These are phyloP conservation scores for Trypanosoma melophagium DNA, from an alignment of 208 protist genomes.

Conservation along the genomic window DNA sequence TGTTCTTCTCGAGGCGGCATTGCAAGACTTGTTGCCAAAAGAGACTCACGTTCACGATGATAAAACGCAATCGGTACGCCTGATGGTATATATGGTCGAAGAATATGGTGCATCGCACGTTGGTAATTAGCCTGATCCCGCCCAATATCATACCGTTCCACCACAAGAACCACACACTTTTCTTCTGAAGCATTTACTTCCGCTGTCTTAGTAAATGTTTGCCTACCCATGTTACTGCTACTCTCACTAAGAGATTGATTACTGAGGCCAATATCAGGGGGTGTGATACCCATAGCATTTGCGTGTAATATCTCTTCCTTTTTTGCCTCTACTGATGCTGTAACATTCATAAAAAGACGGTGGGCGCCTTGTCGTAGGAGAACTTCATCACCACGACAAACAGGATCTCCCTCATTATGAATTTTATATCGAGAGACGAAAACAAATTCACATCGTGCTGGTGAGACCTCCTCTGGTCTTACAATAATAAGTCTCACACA, in stretches of 20 bases:
- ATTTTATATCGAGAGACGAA: conserved; percentile 80
- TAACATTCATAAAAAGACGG: conserved; percentile 71
- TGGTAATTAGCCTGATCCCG: conserved; percentile 53
- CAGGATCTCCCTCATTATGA: conserved; percentile 62
- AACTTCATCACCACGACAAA: conserved; percentile 62
- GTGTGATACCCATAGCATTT: neutral
- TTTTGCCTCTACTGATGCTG: conserved; percentile 25
- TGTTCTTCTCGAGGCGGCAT: conserved; percentile 22
- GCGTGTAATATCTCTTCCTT: neutral
- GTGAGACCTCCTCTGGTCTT: conserved; percentile 32
- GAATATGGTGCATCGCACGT: conserved; percentile 52
- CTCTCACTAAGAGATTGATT: too few species aligned
- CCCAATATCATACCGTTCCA: conserved; percentile 71
- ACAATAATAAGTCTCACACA: conserved; percentile 67
- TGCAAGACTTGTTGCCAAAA: conserved; percentile 63
- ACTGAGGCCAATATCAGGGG: conserved; percentile 20
- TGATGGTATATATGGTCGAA: conserved; percentile 39
- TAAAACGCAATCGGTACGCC: conserved; percentile 60
- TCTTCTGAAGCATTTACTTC: conserved; percentile 82
- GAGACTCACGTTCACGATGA: conserved; percentile 63
- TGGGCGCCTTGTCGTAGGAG: conserved; percentile 47
- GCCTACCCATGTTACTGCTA: too few species aligned
- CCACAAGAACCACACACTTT: conserved; percentile 52
- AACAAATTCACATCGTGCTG: conserved; percentile 53
- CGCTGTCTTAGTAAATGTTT: neutral